A percentile compares a stretch with the other conserved stretches of the same genome.
Conservation (phyloP, 106 monocot species). For the Apostasia ramifera region DNA sequence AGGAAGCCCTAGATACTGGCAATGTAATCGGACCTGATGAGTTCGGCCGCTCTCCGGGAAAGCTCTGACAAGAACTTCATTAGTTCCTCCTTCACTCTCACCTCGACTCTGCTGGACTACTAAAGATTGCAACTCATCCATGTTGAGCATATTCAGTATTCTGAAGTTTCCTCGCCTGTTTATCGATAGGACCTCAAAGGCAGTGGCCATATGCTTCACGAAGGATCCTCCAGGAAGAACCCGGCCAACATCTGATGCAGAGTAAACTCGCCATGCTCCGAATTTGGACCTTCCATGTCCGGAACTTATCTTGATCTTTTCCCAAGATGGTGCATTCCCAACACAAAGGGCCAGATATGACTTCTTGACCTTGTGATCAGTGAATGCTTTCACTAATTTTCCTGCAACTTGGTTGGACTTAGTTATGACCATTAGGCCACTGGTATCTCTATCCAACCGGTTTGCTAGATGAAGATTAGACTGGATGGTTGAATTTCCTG, state of each 20-base stretch:
- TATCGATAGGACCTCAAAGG: conserved; percentile 47
- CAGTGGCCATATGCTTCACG: conserved; percentile 65
- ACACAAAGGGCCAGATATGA: conserved; percentile 68
- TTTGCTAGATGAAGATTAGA: conserved; percentile 81
- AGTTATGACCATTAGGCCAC: conserved; percentile 87
- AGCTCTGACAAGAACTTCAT: conserved; percentile 58
- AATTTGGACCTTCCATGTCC: conserved; percentile 83
- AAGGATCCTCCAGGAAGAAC: conserved; percentile 66
- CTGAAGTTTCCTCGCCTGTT: conserved; percentile 21
- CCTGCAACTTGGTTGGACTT: conserved; percentile 62
- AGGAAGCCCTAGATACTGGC: conserved; percentile 76
- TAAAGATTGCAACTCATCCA: conserved; percentile 17
- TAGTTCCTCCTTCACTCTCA: not conserved
- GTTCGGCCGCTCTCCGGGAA: conserved; percentile 80
- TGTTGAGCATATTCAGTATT: conserved; percentile 12
- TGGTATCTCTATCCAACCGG: conserved; percentile 88
- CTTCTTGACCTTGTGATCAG: conserved; percentile 71
- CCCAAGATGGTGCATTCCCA: conserved; percentile 35
- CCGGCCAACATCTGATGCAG: conserved; percentile 43
- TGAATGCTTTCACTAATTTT: conserved; percentile 70
- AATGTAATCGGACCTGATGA: conserved; percentile 89
- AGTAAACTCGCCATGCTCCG: conserved; percentile 88
- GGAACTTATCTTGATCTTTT: conserved; percentile 43
- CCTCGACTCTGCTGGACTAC: conserved; percentile 19
- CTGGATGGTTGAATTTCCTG: conserved; percentile 9